These are phyloP conservation scores for Pilasporangium apinafurcum DNA, from an alignment of 352 stramenopile species.

Conservation along the genomic window DNA sequence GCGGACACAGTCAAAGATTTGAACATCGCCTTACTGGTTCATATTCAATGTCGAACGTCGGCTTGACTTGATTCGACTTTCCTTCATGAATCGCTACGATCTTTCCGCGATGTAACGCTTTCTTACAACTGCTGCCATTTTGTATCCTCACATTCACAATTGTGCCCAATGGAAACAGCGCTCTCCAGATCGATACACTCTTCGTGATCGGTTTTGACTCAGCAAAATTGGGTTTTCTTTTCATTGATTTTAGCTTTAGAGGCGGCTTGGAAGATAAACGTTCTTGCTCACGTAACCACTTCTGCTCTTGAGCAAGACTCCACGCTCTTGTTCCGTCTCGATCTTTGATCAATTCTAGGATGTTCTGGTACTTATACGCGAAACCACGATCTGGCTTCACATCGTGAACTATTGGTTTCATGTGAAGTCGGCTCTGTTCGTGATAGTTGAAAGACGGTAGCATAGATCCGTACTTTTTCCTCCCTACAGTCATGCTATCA, in stretches of 20 bases:
- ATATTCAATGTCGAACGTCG: conserved; percentile 47
- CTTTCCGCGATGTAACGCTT: conserved; percentile 13
- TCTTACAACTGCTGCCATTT: conserved; percentile 3
- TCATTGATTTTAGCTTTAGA: conserved; percentile 5
- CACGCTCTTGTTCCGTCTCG: conserved; percentile 51
- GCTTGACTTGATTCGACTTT: conserved; percentile 2
- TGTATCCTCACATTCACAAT: conserved; percentile 23
- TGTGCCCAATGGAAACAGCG: conserved; percentile 33
- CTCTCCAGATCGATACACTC: conserved; percentile 21
- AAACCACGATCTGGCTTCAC: conserved; percentile 37
- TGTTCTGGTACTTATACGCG: conserved; percentile 66
- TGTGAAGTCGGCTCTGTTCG: conserved; percentile 28
- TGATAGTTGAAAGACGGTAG: conserved; percentile 49
- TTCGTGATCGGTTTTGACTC: conserved; percentile 4
- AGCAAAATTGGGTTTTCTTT: conserved; percentile 13
- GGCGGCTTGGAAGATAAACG: background rate
- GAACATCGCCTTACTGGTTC: conserved; percentile 14
- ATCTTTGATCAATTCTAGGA: conserved; percentile 65
- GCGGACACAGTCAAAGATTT: background rate
- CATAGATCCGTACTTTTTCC: conserved; percentile 47
- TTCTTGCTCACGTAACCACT: conserved; percentile 7
- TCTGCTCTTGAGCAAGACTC: conserved; percentile 39
- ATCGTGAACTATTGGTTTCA: conserved; percentile 30
- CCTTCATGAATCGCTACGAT: conserved; percentile 24
- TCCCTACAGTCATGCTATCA: conserved; percentile 50